Conservation (phyloP, 176 grass and related monocot species). For the Dendrocalamus sinicus region DNA sequence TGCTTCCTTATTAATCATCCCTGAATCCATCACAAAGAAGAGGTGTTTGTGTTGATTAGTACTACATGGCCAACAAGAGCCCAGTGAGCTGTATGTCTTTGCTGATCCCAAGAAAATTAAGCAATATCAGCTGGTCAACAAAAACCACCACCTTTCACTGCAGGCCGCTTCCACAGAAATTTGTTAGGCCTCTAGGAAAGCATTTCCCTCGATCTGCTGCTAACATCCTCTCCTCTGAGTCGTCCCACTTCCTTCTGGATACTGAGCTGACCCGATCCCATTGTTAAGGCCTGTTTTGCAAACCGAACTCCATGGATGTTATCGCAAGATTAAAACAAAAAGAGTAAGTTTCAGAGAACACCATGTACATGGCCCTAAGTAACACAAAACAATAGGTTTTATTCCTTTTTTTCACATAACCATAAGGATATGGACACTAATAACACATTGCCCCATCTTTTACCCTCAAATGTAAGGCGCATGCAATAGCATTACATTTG, state of each 20-base stretch:
- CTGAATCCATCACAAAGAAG: neutral
- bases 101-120: neutral
- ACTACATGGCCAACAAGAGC: neutral
- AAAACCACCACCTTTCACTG: slow-evolving; percentile 2
- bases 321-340: neutral
- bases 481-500: no score
- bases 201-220: neutral
- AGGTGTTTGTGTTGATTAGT: neutral
- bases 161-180: neutral
- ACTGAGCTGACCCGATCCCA: slow-evolving; percentile 17
- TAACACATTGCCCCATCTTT: no score
- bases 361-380: no score
- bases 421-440: no score
- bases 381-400: no score
- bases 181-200: neutral
- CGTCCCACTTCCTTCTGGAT: neutral
- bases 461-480: no score
- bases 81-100: neutral
- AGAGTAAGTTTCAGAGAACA: no score
- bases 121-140: neutral
- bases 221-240: neutral
- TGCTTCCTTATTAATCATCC: neutral
- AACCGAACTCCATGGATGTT: neutral
- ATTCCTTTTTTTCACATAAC: no score
- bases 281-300: neutral